Evolutionary conservation across 352 stramenopile genomes (phyloP).

Genomic region (Phytophthora vignae): DNA sequence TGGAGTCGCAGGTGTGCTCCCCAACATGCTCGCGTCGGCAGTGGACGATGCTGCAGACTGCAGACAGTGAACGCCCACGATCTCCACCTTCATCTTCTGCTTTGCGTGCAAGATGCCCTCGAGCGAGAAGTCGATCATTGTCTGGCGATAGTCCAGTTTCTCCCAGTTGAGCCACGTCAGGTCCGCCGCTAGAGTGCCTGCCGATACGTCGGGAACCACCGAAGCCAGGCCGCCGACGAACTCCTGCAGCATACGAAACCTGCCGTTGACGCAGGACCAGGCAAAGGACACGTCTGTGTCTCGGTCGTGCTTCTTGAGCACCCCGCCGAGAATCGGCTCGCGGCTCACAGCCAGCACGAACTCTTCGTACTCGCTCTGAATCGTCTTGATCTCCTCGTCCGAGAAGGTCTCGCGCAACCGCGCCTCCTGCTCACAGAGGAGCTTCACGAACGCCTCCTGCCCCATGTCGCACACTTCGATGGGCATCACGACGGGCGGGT

Average conservation of each 20-base stretch:
- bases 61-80: conserved; percentile 60
- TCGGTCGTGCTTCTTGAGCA: conserved; percentile 66
- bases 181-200: conserved; percentile 45
- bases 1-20: conserved; percentile 11
- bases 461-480: conserved; percentile 64
- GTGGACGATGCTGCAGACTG: conserved; percentile 20
- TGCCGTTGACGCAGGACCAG: conserved; percentile 63
- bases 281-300: conserved; percentile 69
- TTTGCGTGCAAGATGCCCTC: conserved; percentile 75
- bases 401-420: conserved; percentile 56
- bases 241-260: conserved; percentile 62
- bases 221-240: conserved; percentile 61
- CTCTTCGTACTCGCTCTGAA: conserved; percentile 59
- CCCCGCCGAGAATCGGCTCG: conserved; percentile 57
- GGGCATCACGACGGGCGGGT: conserved; percentile 53
- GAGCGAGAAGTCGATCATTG: conserved; percentile 67
- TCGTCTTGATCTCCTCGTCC: conserved; percentile 50
- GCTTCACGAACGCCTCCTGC: conserved; percentile 54
- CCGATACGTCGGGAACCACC: conserved; percentile 50
- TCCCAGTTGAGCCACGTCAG: conserved; percentile 66
- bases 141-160: conserved; percentile 68
- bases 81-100: conserved; percentile 69
- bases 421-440: conserved; percentile 47
- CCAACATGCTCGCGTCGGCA: conserved; percentile 12
- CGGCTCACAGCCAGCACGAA: conserved; percentile 52